Conservation (phyloP, 352 stramenopile species). For the Phytopythium vexans region DNA sequence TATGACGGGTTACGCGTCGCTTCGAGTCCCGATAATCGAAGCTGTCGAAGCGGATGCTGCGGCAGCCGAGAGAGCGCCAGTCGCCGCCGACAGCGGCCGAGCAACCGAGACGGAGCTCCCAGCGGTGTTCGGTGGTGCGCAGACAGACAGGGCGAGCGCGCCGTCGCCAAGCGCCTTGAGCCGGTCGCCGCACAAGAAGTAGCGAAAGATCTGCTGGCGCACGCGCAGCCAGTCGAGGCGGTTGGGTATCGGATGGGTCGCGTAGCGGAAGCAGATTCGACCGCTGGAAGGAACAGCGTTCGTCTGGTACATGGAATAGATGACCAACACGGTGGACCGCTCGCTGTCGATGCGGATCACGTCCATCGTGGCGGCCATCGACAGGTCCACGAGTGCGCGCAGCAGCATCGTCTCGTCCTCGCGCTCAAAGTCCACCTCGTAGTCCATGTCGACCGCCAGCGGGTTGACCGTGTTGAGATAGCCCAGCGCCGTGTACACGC, state of each 20-base stretch:
- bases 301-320: constrained; percentile 79
- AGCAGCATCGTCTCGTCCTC: constrained; percentile 66
- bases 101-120: too few relatives aligned
- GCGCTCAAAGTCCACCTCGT: constrained; percentile 61
- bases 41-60: background rate
- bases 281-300: constrained; percentile 49
- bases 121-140: background rate
- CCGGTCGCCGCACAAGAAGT: constrained; percentile 53
- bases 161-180: constrained; percentile 24
- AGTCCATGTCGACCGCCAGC: constrained; percentile 63
- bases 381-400: constrained; percentile 58
- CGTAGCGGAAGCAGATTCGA: constrained; percentile 62
- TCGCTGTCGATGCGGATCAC: constrained; percentile 72
- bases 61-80: too few relatives aligned
- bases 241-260: constrained; percentile 38
- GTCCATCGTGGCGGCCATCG: constrained; percentile 59
- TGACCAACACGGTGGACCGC: constrained; percentile 55
- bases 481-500: constrained; percentile 44
- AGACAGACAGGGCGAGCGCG: constrained; percentile 8
- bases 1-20: background rate
- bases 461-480: constrained; percentile 67
- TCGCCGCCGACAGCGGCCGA: too few relatives aligned
- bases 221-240: constrained; percentile 37
- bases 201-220: constrained; percentile 41
- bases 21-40: background rate